Conservation (phyloP, 805 yeast genomes). For the Candida ficus region DNA sequence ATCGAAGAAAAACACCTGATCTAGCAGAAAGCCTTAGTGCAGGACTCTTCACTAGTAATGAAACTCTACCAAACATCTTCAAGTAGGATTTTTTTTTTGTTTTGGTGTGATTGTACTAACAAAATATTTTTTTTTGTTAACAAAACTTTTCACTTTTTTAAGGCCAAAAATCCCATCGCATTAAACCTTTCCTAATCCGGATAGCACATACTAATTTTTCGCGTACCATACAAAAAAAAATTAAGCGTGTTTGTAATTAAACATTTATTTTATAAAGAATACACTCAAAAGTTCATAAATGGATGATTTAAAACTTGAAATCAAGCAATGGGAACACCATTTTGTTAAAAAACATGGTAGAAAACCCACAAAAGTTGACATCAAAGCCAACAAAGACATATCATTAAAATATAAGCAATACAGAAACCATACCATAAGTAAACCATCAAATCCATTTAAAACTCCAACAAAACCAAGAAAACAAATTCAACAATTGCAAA, state of each 20-base stretch:
- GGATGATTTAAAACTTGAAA: slow-evolving; percentile 32
- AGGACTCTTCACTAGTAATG: background rate
- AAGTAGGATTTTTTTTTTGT: too few relatives aligned
- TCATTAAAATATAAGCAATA: slow-evolving; percentile 23
- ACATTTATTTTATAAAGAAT: too few relatives aligned
- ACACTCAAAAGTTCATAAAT: background rate
- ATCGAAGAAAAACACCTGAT: background rate
- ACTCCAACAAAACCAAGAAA: background rate
- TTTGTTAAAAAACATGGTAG: slow-evolving; percentile 36
- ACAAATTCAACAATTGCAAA: slow-evolving; percentile 12
- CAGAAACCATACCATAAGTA: slow-evolving; percentile 3
- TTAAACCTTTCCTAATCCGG: background rate
- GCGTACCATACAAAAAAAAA: background rate
- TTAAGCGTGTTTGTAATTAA: slow-evolving; percentile 3
- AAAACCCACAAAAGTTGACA: slow-evolving; percentile 44
- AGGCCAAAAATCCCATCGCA: background rate
- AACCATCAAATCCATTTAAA: background rate
- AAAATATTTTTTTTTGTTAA: too few relatives aligned
- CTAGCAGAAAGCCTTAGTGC: too few relatives aligned
- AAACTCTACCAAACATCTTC: background rate
- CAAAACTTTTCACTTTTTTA: background rate
- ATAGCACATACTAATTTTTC: too few relatives aligned
- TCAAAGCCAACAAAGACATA: slow-evolving; percentile 35
- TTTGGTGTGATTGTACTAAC: too few relatives aligned
- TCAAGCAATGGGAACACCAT: slow-evolving; percentile 52